Evolutionary conservation across 306 rosid genomes (phyloP).

Genomic region (Sindora glabra): DNA sequence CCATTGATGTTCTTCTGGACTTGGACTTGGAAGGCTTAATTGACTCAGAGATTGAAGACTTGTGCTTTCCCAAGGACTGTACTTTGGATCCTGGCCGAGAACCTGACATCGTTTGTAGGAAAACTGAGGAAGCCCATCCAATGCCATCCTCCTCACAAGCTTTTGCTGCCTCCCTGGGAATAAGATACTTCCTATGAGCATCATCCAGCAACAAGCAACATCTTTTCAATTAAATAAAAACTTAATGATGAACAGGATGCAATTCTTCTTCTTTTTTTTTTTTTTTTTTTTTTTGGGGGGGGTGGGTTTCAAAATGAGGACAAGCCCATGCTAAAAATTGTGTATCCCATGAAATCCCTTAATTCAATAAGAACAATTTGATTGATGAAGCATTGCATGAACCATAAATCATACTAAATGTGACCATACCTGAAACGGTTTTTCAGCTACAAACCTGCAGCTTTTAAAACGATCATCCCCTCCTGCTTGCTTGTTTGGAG

Average conservation of each 20-base stretch:
- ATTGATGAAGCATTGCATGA: no score
- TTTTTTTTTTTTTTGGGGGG: no score
- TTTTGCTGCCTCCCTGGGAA: slow-evolving; percentile 60
- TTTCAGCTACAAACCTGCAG: slow-evolving; percentile 45
- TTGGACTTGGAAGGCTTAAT: slow-evolving; percentile 59
- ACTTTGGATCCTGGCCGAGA: slow-evolving; percentile 50
- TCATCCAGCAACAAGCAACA: slow-evolving; percentile 2
- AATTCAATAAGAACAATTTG: background rate
- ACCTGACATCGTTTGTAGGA: slow-evolving; percentile 53
- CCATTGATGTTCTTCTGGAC: slow-evolving; percentile 41
- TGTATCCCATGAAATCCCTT: no score
- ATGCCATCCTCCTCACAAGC: slow-evolving; percentile 57
- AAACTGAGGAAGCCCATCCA: slow-evolving; percentile 84
- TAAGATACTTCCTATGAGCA: slow-evolving; percentile 18
- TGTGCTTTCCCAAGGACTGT: slow-evolving; percentile 78
- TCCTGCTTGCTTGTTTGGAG: slow-evolving; percentile 21
- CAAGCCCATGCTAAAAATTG: no score
- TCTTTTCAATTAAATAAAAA: no score
- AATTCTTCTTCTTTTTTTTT: no score
- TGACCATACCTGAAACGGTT: slow-evolving; percentile 76
- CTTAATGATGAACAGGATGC: no score
- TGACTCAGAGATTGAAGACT: slow-evolving; percentile 39
- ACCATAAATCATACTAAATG: slow-evolving; percentile 1
- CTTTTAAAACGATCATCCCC: slow-evolving; percentile 36
- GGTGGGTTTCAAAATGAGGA: no score